These are phyloP conservation scores for Botrytis pseudocinerea DNA, from an alignment of 2,329 filamentous ascomycete species.

Conservation along the genomic window DNA sequence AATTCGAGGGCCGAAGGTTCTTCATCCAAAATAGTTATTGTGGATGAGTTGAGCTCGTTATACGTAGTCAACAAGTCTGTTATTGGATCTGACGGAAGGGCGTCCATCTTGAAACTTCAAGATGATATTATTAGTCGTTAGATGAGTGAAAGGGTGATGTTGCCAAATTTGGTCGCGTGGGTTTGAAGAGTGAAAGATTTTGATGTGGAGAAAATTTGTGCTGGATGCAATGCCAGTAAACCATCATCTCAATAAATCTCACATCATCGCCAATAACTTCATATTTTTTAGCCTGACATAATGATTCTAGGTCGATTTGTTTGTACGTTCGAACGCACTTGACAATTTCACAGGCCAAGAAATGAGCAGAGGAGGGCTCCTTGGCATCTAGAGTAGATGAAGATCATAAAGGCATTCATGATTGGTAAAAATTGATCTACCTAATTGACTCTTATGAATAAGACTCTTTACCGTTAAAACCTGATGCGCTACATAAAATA, in stretches of 20 bases:
- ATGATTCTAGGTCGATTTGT: background rate
- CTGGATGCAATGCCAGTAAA: background rate
- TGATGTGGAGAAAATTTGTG: constrained; percentile 14
- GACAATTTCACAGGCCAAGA: background rate
- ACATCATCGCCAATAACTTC: background rate
- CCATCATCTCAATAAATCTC: background rate
- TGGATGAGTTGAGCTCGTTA: constrained; percentile 66
- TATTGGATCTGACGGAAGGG: constrained; percentile 44
- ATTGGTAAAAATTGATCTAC: background rate
- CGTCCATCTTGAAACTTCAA: background rate
- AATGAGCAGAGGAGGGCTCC: background rate
- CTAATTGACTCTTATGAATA: background rate
- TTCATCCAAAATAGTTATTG: constrained; percentile 60
- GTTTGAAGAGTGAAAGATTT: background rate
- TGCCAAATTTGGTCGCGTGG: background rate
- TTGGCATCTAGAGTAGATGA: background rate
- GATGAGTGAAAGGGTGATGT: background rate
- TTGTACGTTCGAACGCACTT: background rate
- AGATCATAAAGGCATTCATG: background rate
- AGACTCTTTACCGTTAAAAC: background rate
- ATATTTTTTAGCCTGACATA: background rate
- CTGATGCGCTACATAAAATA: background rate
- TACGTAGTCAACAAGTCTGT: constrained; percentile 65
- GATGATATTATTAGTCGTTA: background rate
- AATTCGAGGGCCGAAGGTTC: constrained; percentile 77